Evolutionary conservation across 169 alveolate genomes (phyloP), one percentile per base, ranked within the genome.

Genomic region (Plasmodium vinckei): DNA sequence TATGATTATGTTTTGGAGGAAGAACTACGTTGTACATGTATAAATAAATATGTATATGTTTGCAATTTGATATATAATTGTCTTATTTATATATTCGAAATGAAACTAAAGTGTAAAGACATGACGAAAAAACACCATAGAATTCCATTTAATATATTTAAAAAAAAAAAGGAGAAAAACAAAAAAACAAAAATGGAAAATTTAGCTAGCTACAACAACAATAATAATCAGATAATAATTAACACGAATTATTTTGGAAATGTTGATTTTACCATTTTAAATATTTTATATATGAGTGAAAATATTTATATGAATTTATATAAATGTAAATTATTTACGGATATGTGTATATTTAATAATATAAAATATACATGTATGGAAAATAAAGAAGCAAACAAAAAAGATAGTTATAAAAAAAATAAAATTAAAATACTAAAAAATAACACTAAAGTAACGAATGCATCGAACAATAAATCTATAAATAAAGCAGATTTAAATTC

Each of bases 311-410:
- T 82, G 1, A 82, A 82, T 49, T 33, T 82, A 17, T 82, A 82
- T 51, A 82, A 82, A 19, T 53, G 79, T 33, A 82, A 82, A 59
- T 17, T 82, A 10, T 82, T 82, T 59, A 82, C 90, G 10, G 90
- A 82, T 67, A 82, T 82, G 90, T 82, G 90, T 7, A 82, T 82
- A 9, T 82, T 82, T 27, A 82, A 79, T 67, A 79, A 79, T 67
- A 79, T 79, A 42, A 79, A 79, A 27, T 79, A 79, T 46, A 49
- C 68, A 10, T 79, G 79, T 15, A 54, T 79, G 54, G 89, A 79
- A 25, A 46, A 79, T 61, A 79, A 46, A 7, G 72, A 27, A 25
- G 21, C 17, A 61, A 67, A 64, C 33, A 67, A 53, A 60, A 79
- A 79, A 15, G 42, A 67, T 21, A 39, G 61, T 25, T 60, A 73